phyloP scores from a whole-genome alignment of 139 green algal species.

The Closterium sp. region DNA sequence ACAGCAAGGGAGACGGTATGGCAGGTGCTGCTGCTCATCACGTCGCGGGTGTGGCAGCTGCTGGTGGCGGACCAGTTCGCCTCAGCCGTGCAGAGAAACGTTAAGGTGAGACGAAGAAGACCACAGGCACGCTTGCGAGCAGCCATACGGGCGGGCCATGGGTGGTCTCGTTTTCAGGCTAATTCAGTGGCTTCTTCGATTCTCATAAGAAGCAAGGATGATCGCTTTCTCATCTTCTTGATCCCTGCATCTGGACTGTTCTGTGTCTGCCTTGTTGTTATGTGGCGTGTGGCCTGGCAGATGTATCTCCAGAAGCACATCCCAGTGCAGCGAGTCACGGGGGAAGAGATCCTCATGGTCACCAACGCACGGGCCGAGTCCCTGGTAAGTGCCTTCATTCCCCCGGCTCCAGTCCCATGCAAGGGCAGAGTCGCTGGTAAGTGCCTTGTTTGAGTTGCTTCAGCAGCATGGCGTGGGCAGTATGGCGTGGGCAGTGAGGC shows the following conservation, averaged over 20 bases:
- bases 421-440: too few species aligned
- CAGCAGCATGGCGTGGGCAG: too few species aligned
- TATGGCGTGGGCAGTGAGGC: too few species aligned
- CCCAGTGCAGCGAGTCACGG: conserved; percentile 8
- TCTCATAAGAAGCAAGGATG: too few species aligned
- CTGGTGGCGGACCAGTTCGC: conserved; percentile 33
- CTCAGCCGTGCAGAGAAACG: conserved; percentile 32
- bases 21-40: conserved; percentile 27
- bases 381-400: conserved; percentile 3
- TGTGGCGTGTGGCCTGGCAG: conserved; percentile 2
- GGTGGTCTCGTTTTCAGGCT: too few species aligned
- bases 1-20: conserved; percentile 15
- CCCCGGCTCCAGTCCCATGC: not conserved
- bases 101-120: conserved; percentile 33
- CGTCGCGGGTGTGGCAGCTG: conserved; percentile 29
- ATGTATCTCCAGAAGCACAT: conserved; percentile 34
- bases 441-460: not conserved
- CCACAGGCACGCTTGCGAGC: too few species aligned
- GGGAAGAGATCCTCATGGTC: conserved; percentile 1
- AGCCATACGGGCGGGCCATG: too few species aligned
- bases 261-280: too few species aligned
- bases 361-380: not conserved
- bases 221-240: too few species aligned
- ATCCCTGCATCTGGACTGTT: too few species aligned
- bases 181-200: too few species aligned